Conservation (phyloP, 805 yeast species). For the Zygoascus biomembranicola region DNA sequence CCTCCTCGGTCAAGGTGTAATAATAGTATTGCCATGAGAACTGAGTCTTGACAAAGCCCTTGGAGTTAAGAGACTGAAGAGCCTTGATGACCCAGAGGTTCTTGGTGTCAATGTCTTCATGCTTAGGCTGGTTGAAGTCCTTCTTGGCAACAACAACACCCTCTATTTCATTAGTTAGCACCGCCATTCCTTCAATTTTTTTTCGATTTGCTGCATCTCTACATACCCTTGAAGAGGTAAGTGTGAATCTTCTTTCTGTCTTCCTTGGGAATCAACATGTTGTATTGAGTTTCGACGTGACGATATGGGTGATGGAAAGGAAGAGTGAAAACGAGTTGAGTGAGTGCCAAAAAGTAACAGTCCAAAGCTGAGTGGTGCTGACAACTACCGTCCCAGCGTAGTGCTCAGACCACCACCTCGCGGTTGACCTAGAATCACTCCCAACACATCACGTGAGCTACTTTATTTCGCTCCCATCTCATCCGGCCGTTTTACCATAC, state of each 20-base stretch:
- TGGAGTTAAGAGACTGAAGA: constrained; percentile 96
- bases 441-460: too few species aligned
- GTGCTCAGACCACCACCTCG: not conserved
- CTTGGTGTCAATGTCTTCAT: constrained; percentile 96
- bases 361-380: constrained; percentile 4
- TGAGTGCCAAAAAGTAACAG: constrained; percentile 3
- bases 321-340: not conserved
- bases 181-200: not conserved
- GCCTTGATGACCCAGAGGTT: constrained; percentile 98
- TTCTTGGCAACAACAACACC: constrained; percentile 99
- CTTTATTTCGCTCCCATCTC: not conserved
- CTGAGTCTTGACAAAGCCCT: constrained; percentile 99
- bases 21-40: constrained; percentile 99
- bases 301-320: not conserved
- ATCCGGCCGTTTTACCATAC: not conserved
- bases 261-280: constrained; percentile 98
- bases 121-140: constrained; percentile 95
- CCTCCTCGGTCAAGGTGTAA: constrained; percentile 99
- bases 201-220: not conserved
- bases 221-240: constrained; percentile 81
- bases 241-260: constrained; percentile 99
- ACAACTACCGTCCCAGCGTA: not conserved
- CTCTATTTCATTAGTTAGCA: constrained; percentile 43
- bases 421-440: too few species aligned
- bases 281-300: constrained; percentile 23